Evolutionary conservation across 257 asterid genomes (phyloP).

Genomic region (Gentiana straminea): DNA sequence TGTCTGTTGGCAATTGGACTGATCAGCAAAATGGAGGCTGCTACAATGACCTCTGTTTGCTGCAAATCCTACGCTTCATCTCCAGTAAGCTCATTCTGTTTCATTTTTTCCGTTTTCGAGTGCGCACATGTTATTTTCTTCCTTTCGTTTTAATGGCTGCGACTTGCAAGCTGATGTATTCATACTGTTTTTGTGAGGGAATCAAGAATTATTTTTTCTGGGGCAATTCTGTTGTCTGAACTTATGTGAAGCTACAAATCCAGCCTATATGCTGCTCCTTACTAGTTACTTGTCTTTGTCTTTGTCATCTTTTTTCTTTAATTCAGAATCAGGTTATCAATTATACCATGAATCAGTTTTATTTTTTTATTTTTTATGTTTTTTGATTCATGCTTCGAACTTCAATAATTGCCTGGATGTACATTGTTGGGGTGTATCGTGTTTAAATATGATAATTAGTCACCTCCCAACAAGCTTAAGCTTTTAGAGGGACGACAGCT

Average conservation of each 20-base stretch:
- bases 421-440: too few species aligned
- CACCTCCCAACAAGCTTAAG: too few species aligned
- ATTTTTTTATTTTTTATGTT: too few species aligned
- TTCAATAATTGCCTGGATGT: too few species aligned
- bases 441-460: too few species aligned
- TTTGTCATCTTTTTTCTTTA: neutral
- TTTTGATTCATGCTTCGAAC: too few species aligned
- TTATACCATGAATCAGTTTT: too few species aligned
- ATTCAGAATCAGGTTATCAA: neutral
- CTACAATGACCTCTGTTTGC: slow-evolving; percentile 21
- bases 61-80: slow-evolving; percentile 15
- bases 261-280: neutral
- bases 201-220: neutral
- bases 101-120: neutral
- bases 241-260: neutral
- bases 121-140: neutral
- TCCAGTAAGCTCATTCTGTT: slow-evolving; percentile 15
- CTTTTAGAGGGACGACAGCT: too few species aligned
- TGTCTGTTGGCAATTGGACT: slow-evolving; percentile 2
- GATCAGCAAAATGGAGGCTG: slow-evolving; percentile 21
- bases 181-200: neutral
- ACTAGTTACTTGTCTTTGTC: neutral
- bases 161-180: neutral
- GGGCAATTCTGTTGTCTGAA: neutral
- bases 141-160: neutral